Conservation (phyloP, 768 basidiomycete species). For the Phlebiopsis gigantea region DNA sequence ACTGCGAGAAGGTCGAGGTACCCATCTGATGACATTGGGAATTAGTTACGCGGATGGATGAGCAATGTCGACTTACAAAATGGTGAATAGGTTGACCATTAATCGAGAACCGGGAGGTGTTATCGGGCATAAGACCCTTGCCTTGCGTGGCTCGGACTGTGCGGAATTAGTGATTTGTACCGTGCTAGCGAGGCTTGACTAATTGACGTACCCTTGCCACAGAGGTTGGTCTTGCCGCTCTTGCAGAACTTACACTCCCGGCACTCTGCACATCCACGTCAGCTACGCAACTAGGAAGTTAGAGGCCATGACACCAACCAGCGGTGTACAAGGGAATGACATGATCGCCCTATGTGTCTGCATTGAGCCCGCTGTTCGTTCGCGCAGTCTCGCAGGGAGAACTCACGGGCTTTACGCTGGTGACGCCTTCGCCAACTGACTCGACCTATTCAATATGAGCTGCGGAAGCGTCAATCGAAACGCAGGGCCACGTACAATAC, state of each 20-base stretch:
- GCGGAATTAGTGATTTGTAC: not conserved
- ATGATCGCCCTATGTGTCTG: slow-evolving; percentile 72
- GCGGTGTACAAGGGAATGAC: slow-evolving; percentile 97
- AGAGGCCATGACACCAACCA: slow-evolving; percentile 53
- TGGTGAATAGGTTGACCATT: slow-evolving; percentile 85
- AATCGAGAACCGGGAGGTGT: slow-evolving; percentile 80
- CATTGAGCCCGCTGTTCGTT: not conserved
- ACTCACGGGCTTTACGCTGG: slow-evolving; percentile 55
- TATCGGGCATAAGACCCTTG: slow-evolving; percentile 92
- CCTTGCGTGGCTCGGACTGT: slow-evolving; percentile 91
- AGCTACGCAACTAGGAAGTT: not conserved
- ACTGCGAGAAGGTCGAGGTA: slow-evolving; percentile 98
- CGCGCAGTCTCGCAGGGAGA: not conserved
- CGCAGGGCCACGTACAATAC: slow-evolving; percentile 54
- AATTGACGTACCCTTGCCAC: slow-evolving; percentile 65
- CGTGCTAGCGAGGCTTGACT: not conserved
- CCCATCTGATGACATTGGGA: slow-evolving; percentile 68
- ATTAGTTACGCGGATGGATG: not conserved
- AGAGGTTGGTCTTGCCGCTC: slow-evolving; percentile 98
- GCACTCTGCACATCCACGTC: slow-evolving; percentile 48
- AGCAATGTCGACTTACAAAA: slow-evolving; percentile 56
- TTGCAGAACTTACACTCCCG: slow-evolving; percentile 98
- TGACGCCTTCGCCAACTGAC: slow-evolving; percentile 96
- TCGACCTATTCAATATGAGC: slow-evolving; percentile 61
- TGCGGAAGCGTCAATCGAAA: not conserved